phyloP scores from a whole-genome alignment of 352 stramenopile genomes.

The Globisporangium yorkense region DNA sequence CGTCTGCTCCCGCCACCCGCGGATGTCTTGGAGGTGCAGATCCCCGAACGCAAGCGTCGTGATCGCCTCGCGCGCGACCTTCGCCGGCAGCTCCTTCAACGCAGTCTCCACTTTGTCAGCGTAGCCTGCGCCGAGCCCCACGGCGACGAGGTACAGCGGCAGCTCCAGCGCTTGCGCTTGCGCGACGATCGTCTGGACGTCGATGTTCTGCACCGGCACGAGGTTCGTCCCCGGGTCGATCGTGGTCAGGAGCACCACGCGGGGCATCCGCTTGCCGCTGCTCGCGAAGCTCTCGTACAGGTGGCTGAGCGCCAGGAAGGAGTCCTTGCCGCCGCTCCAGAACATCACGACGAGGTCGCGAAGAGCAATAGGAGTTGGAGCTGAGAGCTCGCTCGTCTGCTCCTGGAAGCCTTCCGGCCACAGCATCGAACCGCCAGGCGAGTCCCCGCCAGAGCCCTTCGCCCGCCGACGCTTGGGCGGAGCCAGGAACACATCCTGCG shows the following conservation, averaged over 20 bases:
- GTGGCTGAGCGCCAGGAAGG: slow-evolving; percentile 64
- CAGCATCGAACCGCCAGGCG: slow-evolving; percentile 23
- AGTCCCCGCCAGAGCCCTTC: slow-evolving; percentile 6
- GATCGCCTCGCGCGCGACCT: slow-evolving; percentile 21
- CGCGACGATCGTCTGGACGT: slow-evolving; percentile 54
- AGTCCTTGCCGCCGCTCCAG: slow-evolving; percentile 89
- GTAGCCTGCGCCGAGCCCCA: slow-evolving; percentile 37
- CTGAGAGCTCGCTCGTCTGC: background rate
- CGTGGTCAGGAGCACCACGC: slow-evolving; percentile 81
- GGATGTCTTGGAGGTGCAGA: slow-evolving; percentile 85
- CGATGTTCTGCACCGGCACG: slow-evolving; percentile 84
- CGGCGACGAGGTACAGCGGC: slow-evolving; percentile 63
- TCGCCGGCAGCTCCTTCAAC: slow-evolving; percentile 22
- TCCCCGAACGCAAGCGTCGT: slow-evolving; percentile 77
- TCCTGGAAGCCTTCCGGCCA: slow-evolving; percentile 18
- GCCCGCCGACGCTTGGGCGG: slow-evolving; percentile 13
- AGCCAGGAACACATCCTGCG: slow-evolving; percentile 28
- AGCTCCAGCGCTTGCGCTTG: slow-evolving; percentile 75
- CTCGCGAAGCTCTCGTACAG: slow-evolving; percentile 29
- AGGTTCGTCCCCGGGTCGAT: slow-evolving; percentile 70
- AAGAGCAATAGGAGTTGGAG: background rate
- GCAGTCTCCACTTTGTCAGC: slow-evolving; percentile 21
- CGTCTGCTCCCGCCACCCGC: slow-evolving; percentile 66
- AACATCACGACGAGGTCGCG: slow-evolving; percentile 76
- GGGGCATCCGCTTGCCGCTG: slow-evolving; percentile 26